Percentiles rank a stretch among this genome's conserved stretches.
Conservation (phyloP, 768 basidiomycete species). For the Boletellus sp. region DNA sequence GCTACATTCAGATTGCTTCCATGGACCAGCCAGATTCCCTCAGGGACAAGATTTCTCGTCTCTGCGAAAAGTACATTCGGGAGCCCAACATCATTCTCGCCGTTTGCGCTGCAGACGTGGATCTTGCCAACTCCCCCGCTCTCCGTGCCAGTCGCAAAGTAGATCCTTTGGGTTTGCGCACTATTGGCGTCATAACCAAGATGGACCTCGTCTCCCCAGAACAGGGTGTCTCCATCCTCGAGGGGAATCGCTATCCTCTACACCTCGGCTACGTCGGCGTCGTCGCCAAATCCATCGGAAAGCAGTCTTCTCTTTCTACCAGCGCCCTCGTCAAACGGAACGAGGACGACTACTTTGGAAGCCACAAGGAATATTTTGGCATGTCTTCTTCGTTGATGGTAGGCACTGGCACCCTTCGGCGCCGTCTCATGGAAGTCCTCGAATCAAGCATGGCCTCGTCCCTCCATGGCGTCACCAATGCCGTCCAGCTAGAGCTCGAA, state of each 20-base stretch:
- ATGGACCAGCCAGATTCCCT: constrained; percentile 94
- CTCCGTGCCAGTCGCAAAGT: constrained; percentile 89
- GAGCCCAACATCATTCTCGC: constrained; percentile 99
- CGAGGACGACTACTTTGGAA: constrained; percentile 67
- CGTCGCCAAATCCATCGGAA: constrained; percentile 74
- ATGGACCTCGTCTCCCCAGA: constrained; percentile 95
- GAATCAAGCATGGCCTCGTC: constrained; percentile 98
- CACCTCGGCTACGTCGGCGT: constrained; percentile 98
- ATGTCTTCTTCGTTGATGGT: constrained; percentile 70
- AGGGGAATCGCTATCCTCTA: constrained; percentile 92
- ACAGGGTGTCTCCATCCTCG: constrained; percentile 74
- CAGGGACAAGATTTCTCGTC: constrained; percentile 83
- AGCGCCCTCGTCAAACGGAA: constrained; percentile 49
- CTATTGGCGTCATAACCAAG: constrained; percentile 97
- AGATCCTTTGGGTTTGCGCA: constrained; percentile 91
- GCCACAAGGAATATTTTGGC: constrained; percentile 60
- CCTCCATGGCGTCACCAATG: constrained; percentile 93
- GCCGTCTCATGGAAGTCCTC: constrained; percentile 92
- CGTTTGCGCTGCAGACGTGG: constrained; percentile 97
- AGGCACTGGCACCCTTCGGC: constrained; percentile 86
- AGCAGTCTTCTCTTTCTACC: constrained; percentile 48
- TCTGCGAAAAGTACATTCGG: constrained; percentile 98
- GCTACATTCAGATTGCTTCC: constrained; percentile 92
- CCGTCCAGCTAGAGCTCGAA: constrained; percentile 94
- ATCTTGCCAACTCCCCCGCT: constrained; percentile 96